Evolutionary conservation across 805 yeast genomes (phyloP), one percentile per base, ranked within the genome.

Genomic region (Nakazawaea peltata): DNA sequence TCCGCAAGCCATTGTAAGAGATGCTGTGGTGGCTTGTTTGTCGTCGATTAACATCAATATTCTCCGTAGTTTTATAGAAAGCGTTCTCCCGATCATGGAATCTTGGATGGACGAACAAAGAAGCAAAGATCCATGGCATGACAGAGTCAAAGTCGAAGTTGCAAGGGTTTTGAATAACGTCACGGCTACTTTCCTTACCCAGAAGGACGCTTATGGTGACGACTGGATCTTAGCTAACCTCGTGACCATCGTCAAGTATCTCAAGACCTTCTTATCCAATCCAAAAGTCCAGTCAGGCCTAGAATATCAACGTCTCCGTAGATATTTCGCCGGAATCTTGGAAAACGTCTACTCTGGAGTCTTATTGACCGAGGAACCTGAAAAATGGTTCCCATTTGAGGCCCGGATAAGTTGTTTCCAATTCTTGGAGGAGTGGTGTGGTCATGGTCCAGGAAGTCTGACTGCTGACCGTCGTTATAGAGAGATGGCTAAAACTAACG

Each of bases 381-480:
- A 61, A 8, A 61, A 65, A 26, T 78, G 88, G 74, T 62, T 88
- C n/a, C 90, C 94, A 1, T 87, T 88, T 53, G 86, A 80, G 44
- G 90, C 87, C 2, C 65, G 96, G 35, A 76, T 82, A 21, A 81
- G 84, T 2, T 82, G 94, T 42, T 88, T 86, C 59, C 74, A 77
- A 30, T 81, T 74, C 48, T 61, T 92, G 38, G 88, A 83, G 44
- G 94, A 85, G 52, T 92, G 99, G 99, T 87, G 96, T 54, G 95
- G 94, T 0, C 76, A 74, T 55, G 97, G 97, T 2, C 78, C 74
- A 34, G 64, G 76, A 17, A 67, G 74, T 7, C 50, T 64, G 1
- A 49, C 77, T 2, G 72, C 86, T 2, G 76, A 74, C 21, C 81
- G 80, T 28, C 64, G 96, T 30, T 86, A 86, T 44, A 52, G 60